Evolutionary conservation across 2,329 filamentous ascomycete genomes (phyloP).

Genomic region (Colletotrichum sp.): DNA sequence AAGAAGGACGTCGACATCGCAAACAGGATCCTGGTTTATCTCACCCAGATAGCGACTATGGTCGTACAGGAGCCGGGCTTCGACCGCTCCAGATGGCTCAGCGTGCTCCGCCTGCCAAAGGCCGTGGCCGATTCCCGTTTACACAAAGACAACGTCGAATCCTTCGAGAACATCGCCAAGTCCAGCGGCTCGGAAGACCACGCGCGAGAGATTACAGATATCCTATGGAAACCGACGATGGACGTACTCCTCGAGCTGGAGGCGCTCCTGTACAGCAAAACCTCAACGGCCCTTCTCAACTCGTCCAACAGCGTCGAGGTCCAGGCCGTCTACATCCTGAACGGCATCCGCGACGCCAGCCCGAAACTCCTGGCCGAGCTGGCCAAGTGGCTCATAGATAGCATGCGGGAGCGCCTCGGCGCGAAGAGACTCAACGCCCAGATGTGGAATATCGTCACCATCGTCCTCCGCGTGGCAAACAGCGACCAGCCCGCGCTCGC

Average conservation of each 20-base stretch:
- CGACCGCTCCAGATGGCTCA: neutral
- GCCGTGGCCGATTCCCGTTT: slow-evolving; percentile 2
- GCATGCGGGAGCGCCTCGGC: slow-evolving; percentile 21
- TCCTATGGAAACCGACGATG: slow-evolving; percentile 36
- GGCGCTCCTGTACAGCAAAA: neutral
- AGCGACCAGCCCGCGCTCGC: slow-evolving; percentile 35
- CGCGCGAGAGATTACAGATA: neutral
- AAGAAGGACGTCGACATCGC: neutral
- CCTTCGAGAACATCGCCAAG: neutral
- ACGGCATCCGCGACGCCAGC: neutral
- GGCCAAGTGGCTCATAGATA: slow-evolving; percentile 23
- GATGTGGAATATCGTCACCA: slow-evolving; percentile 18
- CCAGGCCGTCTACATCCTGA: slow-evolving; percentile 21
- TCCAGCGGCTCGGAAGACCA: neutral
- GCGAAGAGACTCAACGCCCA: slow-evolving; percentile 10
- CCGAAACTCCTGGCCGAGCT: slow-evolving; percentile 21
- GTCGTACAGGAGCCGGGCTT: slow-evolving; percentile 15
- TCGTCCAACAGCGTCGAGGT: neutral
- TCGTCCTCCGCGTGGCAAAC: slow-evolving; percentile 26
- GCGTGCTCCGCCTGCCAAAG: neutral
- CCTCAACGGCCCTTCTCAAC: slow-evolving; percentile 6
- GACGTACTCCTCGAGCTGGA: slow-evolving; percentile 29
- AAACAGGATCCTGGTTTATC: slow-evolving; percentile 14
- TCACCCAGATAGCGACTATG: slow-evolving; percentile 7
- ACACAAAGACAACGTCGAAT: neutral